Base-by-base conservation (phyloP, 129 eudicot genomes). In the Arctium minus region DNA sequence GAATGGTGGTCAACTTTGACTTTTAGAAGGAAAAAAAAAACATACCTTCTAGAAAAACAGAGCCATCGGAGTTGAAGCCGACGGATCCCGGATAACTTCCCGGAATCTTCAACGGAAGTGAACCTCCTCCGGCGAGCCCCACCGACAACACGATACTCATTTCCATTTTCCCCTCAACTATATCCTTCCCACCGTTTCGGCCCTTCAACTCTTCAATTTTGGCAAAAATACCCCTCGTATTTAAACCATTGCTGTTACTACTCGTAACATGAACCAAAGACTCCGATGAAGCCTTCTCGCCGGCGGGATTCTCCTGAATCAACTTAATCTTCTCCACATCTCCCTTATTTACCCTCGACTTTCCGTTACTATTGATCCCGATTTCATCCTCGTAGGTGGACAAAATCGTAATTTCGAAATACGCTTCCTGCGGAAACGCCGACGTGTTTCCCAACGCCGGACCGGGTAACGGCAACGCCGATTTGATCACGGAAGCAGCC, bases 381-480 rank as follows among this genome's bases (percentile, higher is more conserved):
- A 18, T 35, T 79, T 73, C 88, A 64, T 44, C 71, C 0, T 30
- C 92, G 17, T 29, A 11, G 0, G 6, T 29, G 39, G 87, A 38
- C 86, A 93, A 67, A 77, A 96, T 83, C 53, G 91, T 93, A n/a
- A 93, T 86, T 80, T 96, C 99, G 35, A 96, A 93, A 80, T 91
- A 96, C 9, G 99, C 96, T 64, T 96, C 99, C 79, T 92, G 97
- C 0, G 99, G 99, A 60, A 96, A 96, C 42, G 94, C 87, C 1
- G 92, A 83, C 2, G 89, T 85, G 73, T 82, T 86, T 64, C 86
- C 94, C 65, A 93, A 82, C 69, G 84, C 85, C 35, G 99, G 99
- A 2, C 99, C 99, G 0, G 99, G 99, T 37, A 96, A 85, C 18
- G 99, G 99, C 80, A 96, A 74, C 60, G 86, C 94, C 1, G 97